Percentiles rank a stretch among this genome's conserved stretches.
Conservation (phyloP, 2,329 filamentous ascomycete genomes). For the Amesomyces nigricolor region DNA sequence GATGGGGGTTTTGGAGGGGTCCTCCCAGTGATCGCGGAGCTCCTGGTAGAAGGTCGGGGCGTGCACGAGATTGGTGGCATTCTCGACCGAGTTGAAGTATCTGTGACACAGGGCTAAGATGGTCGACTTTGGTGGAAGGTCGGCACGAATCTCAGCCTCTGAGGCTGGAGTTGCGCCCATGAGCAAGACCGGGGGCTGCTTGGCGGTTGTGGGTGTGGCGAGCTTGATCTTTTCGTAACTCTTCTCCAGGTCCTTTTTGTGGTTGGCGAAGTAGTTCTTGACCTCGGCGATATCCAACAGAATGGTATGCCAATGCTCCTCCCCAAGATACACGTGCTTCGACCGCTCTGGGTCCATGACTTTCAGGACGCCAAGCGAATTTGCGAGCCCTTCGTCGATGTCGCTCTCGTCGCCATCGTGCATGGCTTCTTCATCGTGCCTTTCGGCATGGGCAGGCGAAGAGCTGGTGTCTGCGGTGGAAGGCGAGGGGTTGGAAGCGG, state of each 20-base stretch:
- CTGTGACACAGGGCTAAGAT: slow-evolving; percentile 81
- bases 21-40: slow-evolving; percentile 60
- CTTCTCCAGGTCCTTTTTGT: slow-evolving; percentile 84
- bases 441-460: slow-evolving; percentile 42
- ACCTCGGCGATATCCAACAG: slow-evolving; percentile 84
- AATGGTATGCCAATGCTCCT: slow-evolving; percentile 78
- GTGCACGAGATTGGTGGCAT: slow-evolving; percentile 69
- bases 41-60: slow-evolving; percentile 79
- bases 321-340: slow-evolving; percentile 75
- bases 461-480: slow-evolving; percentile 32
- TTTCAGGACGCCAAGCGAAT: slow-evolving; percentile 75
- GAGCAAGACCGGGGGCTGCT: slow-evolving; percentile 68
- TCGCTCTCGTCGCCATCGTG: slow-evolving; percentile 57
- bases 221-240: slow-evolving; percentile 72
- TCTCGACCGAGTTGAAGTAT: slow-evolving; percentile 81
- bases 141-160: slow-evolving; percentile 70
- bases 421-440: slow-evolving; percentile 50
- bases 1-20: slow-evolving; percentile 64
- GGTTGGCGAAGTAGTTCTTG: slow-evolving; percentile 77
- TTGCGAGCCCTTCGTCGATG: slow-evolving; percentile 61
- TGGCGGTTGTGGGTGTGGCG: slow-evolving; percentile 54
- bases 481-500: slow-evolving; percentile 17
- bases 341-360: slow-evolving; percentile 73
- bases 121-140: slow-evolving; percentile 72
- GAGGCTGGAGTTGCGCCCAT: slow-evolving; percentile 68